A percentile compares a stretch with the other conserved stretches of the same genome.
These are phyloP conservation scores for Candida piceae DNA, from an alignment of 805 yeast species.

Conservation along the genomic window DNA sequence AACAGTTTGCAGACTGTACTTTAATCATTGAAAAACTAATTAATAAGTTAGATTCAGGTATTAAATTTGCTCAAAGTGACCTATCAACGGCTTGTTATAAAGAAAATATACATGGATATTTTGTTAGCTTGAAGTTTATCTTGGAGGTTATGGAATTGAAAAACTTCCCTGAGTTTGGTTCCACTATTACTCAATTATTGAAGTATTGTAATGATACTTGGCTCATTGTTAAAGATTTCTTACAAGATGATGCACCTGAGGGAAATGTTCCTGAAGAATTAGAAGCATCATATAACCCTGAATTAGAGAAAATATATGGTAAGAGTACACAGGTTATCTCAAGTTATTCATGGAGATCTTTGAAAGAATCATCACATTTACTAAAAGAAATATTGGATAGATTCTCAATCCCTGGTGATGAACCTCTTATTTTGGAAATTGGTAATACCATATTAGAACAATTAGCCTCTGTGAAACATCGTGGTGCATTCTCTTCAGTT, in stretches of 20 bases:
- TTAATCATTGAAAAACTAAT: conserved; percentile 31
- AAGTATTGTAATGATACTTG: conserved; percentile 29
- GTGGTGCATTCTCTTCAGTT: conserved; percentile 89
- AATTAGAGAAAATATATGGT: conserved; percentile 29
- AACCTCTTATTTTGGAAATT: conserved; percentile 23
- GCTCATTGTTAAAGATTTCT: conserved; percentile 40
- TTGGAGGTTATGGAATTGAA: conserved; percentile 19
- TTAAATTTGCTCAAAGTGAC: conserved; percentile 31
- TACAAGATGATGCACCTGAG: conserved; percentile 69
- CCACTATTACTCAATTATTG: conserved; percentile 8
- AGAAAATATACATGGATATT: conserved; percentile 64
- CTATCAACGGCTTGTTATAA: conserved; percentile 40
- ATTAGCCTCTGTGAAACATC: conserved; percentile 69
- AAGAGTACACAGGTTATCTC: conserved; percentile 42
- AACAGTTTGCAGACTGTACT: conserved; percentile 14
- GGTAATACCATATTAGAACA: conserved; percentile 62
- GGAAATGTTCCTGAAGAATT: conserved; percentile 51
- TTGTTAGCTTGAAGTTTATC: conserved; percentile 48
- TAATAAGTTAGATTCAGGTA: conserved; percentile 28
- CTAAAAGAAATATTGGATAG: conserved; percentile 40
- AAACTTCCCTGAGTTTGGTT: conserved; percentile 2
- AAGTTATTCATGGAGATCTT: conserved; percentile 77
- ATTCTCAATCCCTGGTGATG: conserved; percentile 26
- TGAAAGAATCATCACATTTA: conserved; percentile 67
- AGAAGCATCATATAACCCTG: conserved; percentile 32